Base-by-base conservation (phyloP, 805 yeast genomes). In the Debaryomyces hansenii region DNA sequence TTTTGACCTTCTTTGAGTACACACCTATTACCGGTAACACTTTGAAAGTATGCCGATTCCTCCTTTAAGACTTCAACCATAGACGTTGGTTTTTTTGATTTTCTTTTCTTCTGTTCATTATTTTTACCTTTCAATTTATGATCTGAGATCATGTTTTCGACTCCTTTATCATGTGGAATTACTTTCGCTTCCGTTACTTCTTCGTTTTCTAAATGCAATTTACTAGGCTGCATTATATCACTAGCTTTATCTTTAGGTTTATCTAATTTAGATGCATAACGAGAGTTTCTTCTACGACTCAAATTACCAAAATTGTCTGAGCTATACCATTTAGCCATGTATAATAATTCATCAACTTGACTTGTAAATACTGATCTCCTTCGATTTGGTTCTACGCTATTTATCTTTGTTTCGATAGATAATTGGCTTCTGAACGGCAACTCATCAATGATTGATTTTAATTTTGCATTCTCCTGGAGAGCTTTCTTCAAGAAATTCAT, bases 251-350 rank as follows among this genome's bases (percentile, higher is more conserved):
- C 35, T 40, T 35, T 1, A 36, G 8, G 20, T 37, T 37, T 15
- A 6, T 37, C 15, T n/a, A 20, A 2, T 6, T 21, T 3, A 8
- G 20, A 32, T 16, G 29, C 3, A 5, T n/a, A 24, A n/a, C 40
- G 36, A 29, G 16, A 21, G 6, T 21, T 37, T 37, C 37, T 10
- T 31, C 42, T 9, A 33, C 24, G 12, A 12, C 12, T 12, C 12
- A 28, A 10, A 12, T 21, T 15, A 21, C 40, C 40, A 39, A 28
- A 39, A 6, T 28, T 28, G 8, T 39, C 42, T 7, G 42, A 39
- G 21, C 42, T 27, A 39, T 39, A 39, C 77, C 77, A 72, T 44
- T 67, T 60, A 0, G 76, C 74, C 43, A 68, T 73, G 47, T 70
- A 72, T 7, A 68, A 50, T 20, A 72, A 59, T 24, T 64, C 51